Conservation (phyloP, 2,329 filamentous ascomycete genomes). For the Cercospora brassicicola region DNA sequence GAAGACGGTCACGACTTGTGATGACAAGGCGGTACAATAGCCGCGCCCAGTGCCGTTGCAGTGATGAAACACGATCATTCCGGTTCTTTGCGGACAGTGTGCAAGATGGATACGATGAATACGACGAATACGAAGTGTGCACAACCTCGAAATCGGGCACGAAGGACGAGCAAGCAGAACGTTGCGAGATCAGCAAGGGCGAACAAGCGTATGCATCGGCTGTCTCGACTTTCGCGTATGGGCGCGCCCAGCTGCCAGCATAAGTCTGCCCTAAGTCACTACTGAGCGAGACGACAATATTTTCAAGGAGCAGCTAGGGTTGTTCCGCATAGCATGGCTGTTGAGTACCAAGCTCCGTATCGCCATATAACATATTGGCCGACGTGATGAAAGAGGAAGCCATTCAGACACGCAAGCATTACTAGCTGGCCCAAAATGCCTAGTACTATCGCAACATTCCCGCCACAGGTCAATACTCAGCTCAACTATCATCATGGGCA, state of each 20-base stretch:
- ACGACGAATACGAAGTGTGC: not conserved
- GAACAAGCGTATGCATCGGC: not conserved
- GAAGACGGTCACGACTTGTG: not conserved
- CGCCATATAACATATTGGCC: not conserved
- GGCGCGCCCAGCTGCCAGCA: not conserved
- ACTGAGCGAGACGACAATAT: not conserved
- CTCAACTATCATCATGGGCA: conserved; percentile 2
- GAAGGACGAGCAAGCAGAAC: not conserved
- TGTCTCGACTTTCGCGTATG: not conserved
- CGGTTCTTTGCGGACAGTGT: not conserved
- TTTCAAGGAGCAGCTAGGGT: not conserved
- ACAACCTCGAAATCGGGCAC: not conserved
- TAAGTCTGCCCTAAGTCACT: not conserved
- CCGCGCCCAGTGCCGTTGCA: not conserved
- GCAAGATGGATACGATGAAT: not conserved
- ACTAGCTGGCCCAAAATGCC: not conserved
- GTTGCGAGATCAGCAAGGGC: not conserved
- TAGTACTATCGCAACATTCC: not conserved
- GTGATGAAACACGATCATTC: not conserved
- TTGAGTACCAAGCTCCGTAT: not conserved
- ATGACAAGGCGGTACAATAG: not conserved
- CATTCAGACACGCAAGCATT: not conserved
- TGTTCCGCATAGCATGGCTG: not conserved
- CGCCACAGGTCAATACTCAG: not conserved
- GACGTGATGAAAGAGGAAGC: not conserved